Evolutionary conservation across 2,329 filamentous ascomycete genomes (phyloP).

Genomic region (Whalleya microplaca): DNA sequence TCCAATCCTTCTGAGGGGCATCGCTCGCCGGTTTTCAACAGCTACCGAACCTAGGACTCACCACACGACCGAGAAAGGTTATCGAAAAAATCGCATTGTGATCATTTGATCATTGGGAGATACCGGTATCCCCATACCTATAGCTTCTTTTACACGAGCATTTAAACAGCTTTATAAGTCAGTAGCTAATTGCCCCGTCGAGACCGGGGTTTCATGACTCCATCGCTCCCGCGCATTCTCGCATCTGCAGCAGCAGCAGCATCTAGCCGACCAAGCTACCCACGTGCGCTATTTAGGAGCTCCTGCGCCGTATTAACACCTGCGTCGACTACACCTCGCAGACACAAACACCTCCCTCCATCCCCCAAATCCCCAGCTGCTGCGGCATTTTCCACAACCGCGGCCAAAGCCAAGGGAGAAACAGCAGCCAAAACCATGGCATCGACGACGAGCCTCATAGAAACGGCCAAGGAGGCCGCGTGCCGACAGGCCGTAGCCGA

Average conservation of each 20-base stretch:
- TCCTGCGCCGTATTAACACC: conserved; percentile 2
- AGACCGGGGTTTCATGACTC: conserved; percentile 20
- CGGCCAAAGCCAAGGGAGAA: neutral
- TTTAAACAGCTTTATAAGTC: too few relatives aligned
- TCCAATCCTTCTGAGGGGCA: too few relatives aligned
- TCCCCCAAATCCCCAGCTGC: conserved; percentile 1
- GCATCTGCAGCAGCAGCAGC: conserved; percentile 11
- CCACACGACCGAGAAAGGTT: too few relatives aligned
- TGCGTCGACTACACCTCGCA: neutral
- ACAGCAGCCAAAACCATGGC: conserved; percentile 8
- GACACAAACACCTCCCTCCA: neutral
- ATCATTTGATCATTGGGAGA: too few relatives aligned
- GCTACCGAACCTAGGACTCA: too few relatives aligned
- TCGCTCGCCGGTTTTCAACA: too few relatives aligned
- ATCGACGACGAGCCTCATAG: conserved; percentile 50
- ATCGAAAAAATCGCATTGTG: too few relatives aligned
- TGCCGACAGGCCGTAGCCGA: conserved; percentile 69
- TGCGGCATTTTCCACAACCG: conserved; percentile 7
- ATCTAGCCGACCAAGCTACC: conserved; percentile 12
- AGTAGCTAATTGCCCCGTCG: too few relatives aligned
- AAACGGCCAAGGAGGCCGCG: conserved; percentile 75
- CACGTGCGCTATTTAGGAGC: conserved; percentile 24
- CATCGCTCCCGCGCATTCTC: conserved; percentile 8
- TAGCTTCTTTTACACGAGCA: too few relatives aligned
- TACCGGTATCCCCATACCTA: too few relatives aligned